phyloP scores from a whole-genome alignment of 306 rosid species.

The Ammopiptanthus mongolicus region DNA sequence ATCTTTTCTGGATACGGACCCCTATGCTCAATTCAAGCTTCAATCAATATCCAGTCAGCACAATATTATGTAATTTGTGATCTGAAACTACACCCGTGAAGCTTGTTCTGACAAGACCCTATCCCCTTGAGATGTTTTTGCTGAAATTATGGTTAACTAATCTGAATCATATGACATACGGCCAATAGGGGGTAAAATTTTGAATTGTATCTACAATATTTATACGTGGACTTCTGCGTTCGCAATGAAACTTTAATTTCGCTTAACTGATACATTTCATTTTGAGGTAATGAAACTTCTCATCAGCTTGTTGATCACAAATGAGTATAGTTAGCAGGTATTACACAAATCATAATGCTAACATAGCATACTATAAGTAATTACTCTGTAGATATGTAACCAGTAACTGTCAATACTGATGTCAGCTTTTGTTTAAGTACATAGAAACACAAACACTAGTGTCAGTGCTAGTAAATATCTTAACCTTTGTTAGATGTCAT shows the following conservation, averaged over 20 bases:
- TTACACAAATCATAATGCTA: not conserved
- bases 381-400: not conserved
- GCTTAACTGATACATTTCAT: not conserved
- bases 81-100: not conserved
- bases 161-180: not conserved
- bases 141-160: not conserved
- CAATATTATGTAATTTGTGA: not conserved
- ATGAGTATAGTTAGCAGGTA: not conserved
- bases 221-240: not conserved
- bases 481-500: too few species aligned
- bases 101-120: not conserved
- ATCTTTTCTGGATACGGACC: not conserved
- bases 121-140: not conserved
- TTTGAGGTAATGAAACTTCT: not conserved
- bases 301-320: not conserved
- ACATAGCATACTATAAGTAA: not conserved
- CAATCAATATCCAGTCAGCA: not conserved
- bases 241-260: not conserved
- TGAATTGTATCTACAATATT: not conserved
- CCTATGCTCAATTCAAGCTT: not conserved
- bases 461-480: not conserved
- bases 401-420: not conserved
- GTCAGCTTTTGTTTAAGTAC: not conserved
- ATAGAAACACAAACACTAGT: not conserved
- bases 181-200: not conserved